phyloP scores from a whole-genome alignment of 495 filamentous ascomycete species.

The Penicillium ucsense region DNA sequence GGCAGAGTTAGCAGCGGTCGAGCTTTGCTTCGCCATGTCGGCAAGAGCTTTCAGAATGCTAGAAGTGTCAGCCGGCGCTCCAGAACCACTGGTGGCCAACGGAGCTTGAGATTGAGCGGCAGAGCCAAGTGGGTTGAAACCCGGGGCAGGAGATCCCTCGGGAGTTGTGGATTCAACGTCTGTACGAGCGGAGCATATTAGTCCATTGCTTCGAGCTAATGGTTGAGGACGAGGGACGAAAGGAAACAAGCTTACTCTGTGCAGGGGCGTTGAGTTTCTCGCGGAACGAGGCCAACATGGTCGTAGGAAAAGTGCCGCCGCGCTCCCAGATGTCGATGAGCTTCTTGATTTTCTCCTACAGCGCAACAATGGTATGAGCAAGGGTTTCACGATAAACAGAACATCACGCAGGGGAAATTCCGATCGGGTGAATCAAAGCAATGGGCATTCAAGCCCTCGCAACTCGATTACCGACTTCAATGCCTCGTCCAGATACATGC shows the following conservation, averaged over 20 bases:
- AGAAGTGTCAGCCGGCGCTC: conserved; percentile 49
- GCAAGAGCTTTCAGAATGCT: conserved; percentile 75
- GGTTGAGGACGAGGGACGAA: background rate
- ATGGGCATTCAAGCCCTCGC: conserved; percentile 1
- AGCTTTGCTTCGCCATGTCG: conserved; percentile 76
- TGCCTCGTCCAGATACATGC: too few species aligned
- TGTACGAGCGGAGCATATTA: conserved; percentile 10
- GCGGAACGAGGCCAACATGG: conserved; percentile 79
- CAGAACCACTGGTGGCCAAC: conserved; percentile 18
- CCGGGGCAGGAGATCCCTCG: conserved; percentile 63
- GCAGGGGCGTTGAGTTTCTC: conserved; percentile 60
- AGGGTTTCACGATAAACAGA: conserved; percentile 13
- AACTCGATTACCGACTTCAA: too few species aligned
- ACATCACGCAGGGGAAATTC: background rate
- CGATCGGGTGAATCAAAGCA: background rate
- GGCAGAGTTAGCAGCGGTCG: conserved; percentile 46
- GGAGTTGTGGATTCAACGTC: conserved; percentile 69
- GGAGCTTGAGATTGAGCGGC: background rate
- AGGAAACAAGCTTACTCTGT: conserved; percentile 47
- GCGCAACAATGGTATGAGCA: conserved; percentile 41
- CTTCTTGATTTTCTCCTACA: conserved; percentile 93
- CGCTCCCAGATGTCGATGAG: conserved; percentile 98
- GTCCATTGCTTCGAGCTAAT: conserved; percentile 10
- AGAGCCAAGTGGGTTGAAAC: conserved; percentile 29
- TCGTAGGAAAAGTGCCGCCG: conserved; percentile 75